phyloP scores from a whole-genome alignment of 192 early-diverging fungal species.

The Mortierella antarctica region DNA sequence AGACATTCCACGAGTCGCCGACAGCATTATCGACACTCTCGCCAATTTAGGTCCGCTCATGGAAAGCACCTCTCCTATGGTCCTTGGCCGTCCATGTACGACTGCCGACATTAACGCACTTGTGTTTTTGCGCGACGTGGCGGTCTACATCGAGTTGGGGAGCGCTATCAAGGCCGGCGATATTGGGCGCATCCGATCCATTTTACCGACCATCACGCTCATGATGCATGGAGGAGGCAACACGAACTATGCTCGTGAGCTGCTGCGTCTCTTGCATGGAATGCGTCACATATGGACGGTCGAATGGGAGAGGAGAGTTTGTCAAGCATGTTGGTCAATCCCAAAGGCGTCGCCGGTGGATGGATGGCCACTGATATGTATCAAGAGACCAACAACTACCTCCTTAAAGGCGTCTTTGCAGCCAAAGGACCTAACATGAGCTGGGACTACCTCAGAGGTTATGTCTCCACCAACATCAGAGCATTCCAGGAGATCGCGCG shows the following conservation, averaged over 20 bases:
- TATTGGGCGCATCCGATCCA: conserved; percentile 9
- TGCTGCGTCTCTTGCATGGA: conserved; percentile 21
- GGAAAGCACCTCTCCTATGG: background rate
- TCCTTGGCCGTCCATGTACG: background rate
- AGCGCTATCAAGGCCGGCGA: conserved; percentile 20
- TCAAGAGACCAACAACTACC: conserved; percentile 33
- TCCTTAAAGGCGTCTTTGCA: conserved; percentile 26
- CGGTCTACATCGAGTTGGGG: conserved; percentile 13
- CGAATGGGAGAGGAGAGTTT: conserved; percentile 9
- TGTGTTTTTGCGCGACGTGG: conserved; percentile 15
- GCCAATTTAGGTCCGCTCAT: background rate
- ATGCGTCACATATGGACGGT: conserved; percentile 13
- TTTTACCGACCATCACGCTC: conserved; percentile 22
- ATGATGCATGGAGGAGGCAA: conserved; percentile 36
- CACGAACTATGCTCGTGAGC: conserved; percentile 25
- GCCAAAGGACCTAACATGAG: conserved; percentile 32
- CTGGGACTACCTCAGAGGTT: conserved; percentile 25
- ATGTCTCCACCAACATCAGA: conserved; percentile 25
- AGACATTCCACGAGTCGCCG: conserved; percentile 4
- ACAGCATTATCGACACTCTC: conserved; percentile 14
- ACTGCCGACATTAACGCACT: no score
- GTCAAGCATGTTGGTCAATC: conserved; percentile 17
- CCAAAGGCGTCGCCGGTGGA: conserved; percentile 20
- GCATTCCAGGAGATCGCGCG: conserved; percentile 17
- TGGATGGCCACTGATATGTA: conserved; percentile 31